Percentiles rank a stretch among this genome's conserved stretches.
These are phyloP conservation scores for Globisporangium middletonii DNA, from an alignment of 352 stramenopile species.

Conservation along the genomic window DNA sequence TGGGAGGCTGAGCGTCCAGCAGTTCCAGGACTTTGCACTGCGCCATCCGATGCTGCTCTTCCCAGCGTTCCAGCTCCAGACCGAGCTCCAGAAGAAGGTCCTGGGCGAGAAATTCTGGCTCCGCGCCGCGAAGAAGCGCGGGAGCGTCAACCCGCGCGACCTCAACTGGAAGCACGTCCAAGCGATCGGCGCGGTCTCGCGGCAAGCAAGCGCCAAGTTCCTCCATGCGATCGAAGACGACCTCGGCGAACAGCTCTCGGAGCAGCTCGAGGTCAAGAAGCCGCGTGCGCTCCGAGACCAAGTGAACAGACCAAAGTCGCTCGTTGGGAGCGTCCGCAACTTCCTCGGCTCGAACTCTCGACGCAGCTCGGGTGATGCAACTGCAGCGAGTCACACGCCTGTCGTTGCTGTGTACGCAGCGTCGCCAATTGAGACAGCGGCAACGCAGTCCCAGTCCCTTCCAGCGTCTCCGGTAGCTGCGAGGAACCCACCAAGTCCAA, in stretches of 20 bases:
- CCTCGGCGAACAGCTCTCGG: slow-evolving; percentile 17
- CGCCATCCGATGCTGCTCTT: slow-evolving; percentile 63
- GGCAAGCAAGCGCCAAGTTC: slow-evolving; percentile 16
- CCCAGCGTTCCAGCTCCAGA: slow-evolving; percentile 59
- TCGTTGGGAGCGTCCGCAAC: neutral
- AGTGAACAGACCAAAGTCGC: neutral
- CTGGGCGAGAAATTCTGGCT: slow-evolving; percentile 57
- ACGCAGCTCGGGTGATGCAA: neutral
- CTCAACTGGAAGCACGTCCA: slow-evolving; percentile 38
- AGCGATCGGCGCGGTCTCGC: slow-evolving; percentile 20
- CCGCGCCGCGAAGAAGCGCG: slow-evolving; percentile 35
- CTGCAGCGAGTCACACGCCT: neutral
- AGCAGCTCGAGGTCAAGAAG: neutral
- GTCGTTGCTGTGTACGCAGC: neutral
- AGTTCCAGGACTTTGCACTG: slow-evolving; percentile 55
- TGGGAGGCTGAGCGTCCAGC: slow-evolving; percentile 26
- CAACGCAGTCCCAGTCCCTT: neutral
- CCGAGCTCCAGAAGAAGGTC: slow-evolving; percentile 53
- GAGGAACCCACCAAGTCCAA: neutral
- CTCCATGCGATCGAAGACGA: slow-evolving; percentile 25
- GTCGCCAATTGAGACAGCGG: neutral
- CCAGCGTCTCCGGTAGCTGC: neutral
- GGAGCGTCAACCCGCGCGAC: slow-evolving; percentile 21
- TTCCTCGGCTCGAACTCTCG: neutral
- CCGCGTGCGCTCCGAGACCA: neutral